Base-by-base conservation (phyloP, 1,284 basidiomycete genomes). In the Trichosporon sp. region DNA sequence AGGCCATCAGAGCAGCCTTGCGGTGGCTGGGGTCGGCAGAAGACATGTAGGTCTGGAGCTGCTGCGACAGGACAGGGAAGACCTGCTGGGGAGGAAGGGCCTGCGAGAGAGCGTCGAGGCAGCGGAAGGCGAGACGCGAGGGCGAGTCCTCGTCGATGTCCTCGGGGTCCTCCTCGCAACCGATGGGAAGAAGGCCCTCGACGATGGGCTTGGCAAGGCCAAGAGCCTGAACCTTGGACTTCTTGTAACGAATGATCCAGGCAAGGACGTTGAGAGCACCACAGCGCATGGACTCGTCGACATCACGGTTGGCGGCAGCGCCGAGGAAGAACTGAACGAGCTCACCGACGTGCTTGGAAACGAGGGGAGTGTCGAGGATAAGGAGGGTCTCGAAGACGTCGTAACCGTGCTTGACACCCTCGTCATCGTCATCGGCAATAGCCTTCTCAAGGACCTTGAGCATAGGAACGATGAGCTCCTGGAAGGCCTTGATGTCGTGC, bases 181-280 rank as follows among this genome's bases (percentile, higher is more conserved):
- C 92, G 77, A 99, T 92, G 65, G 95, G 93, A 87, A 99, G 92
- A 62, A 99, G 88, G 34, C 92, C 92, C 76, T 93, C 89, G 69
- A 99, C 88, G 78, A 99, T 95, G 44, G 89, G 88, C 72, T 90
- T 89, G 21, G 93, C 93, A 65, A 99, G 87, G 78, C 89, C 89
- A 72, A 95, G 87, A 75, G 88, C 89, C 84, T 98, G 94, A 51
- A 99, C 89, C 84, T 96, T 97, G 72, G 91, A 91, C 85, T 97
- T 98, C 90, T 98, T 99, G 86, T 96, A 96, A 85, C 92, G 91
- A 70, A 97, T 90, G 63, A 91, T 94, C 96, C 96, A 99, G 78
- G 94, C 92, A 35, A 99, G 88, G 23, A 93, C 92, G 80, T 98
- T 99, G 69, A 99, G 88, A 29, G 92, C 91, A 81, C 97, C 92